phyloP scores from a whole-genome alignment of 2,329 filamentous ascomycete genomes.

The Setomelanomma holmii region DNA sequence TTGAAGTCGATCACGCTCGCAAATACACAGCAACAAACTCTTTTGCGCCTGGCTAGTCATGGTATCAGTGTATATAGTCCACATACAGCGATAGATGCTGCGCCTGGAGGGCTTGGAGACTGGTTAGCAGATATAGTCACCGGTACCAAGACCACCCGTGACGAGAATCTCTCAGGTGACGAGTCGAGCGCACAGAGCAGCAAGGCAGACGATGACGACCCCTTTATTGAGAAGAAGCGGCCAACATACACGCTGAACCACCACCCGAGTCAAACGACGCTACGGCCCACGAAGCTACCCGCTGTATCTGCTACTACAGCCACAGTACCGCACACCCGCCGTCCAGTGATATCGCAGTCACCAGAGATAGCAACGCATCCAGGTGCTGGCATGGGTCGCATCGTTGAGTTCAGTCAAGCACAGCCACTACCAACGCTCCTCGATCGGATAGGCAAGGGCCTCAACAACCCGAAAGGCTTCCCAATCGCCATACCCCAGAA shows the following conservation, averaged over 20 bases:
- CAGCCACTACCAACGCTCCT: conserved; percentile 66
- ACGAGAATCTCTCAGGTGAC: conserved; percentile 6
- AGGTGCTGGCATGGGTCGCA: conserved; percentile 67
- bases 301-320: conserved; percentile 14
- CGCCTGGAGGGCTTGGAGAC: conserved; percentile 83
- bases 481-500: conserved; percentile 70
- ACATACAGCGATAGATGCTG: conserved; percentile 92
- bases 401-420: conserved; percentile 62
- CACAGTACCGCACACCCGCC: conserved; percentile 56
- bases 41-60: conserved; percentile 80
- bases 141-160: conserved; percentile 53
- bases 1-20: conserved; percentile 85
- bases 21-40: conserved; percentile 85
- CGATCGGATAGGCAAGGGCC: conserved; percentile 64
- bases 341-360: conserved; percentile 60
- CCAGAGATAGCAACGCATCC: conserved; percentile 47
- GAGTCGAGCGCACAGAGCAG: conserved; percentile 11
- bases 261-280: conserved; percentile 55
- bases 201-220: conserved; percentile 39
- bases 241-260: conserved; percentile 56
- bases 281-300: conserved; percentile 41
- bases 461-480: conserved; percentile 72
- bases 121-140: conserved; percentile 91
- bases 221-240: conserved; percentile 47
- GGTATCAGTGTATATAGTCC: conserved; percentile 96